Evolutionary conservation across 169 alveolate genomes (phyloP).

Genomic region (Eimeria zaria): DNA sequence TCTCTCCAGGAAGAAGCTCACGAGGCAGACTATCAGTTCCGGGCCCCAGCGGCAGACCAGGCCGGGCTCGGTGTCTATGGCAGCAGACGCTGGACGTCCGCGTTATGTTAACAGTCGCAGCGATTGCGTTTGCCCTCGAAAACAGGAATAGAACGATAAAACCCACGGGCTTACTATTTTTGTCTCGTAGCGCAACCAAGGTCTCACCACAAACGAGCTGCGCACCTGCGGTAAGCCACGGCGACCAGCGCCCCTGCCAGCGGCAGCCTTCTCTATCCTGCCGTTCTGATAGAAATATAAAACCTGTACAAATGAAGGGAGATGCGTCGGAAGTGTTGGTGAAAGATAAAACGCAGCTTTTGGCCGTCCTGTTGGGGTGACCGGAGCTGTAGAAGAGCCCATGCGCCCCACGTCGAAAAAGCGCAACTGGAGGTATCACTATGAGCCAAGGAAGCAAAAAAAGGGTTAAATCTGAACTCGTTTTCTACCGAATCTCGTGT

Average conservation of each 20-base stretch:
- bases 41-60: constrained; percentile 33
- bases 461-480: not conserved
- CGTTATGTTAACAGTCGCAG: not conserved
- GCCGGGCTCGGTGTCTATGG: constrained; percentile 30
- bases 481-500: constrained; percentile 15
- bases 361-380: constrained; percentile 8
- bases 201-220: constrained; percentile 10
- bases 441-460: constrained; percentile 36
- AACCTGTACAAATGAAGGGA: constrained; percentile 54
- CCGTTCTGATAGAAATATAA: not conserved
- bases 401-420: constrained; percentile 60
- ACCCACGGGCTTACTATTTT: constrained; percentile 35
- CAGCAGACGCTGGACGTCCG: not conserved
- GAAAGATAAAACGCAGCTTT: constrained; percentile 66
- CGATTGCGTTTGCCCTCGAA: not conserved
- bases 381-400: constrained; percentile 47
- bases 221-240: constrained; percentile 74
- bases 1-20: not conserved
- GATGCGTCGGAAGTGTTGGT: not conserved
- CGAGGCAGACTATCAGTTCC: not conserved
- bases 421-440: constrained; percentile 54
- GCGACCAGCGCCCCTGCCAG: constrained; percentile 69
- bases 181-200: constrained; percentile 18
- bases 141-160: constrained; percentile 4
- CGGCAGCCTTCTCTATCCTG: constrained; percentile 54